phyloP scores from a whole-genome alignment of 805 yeast species.

The Ogataea nitratoaversa region DNA sequence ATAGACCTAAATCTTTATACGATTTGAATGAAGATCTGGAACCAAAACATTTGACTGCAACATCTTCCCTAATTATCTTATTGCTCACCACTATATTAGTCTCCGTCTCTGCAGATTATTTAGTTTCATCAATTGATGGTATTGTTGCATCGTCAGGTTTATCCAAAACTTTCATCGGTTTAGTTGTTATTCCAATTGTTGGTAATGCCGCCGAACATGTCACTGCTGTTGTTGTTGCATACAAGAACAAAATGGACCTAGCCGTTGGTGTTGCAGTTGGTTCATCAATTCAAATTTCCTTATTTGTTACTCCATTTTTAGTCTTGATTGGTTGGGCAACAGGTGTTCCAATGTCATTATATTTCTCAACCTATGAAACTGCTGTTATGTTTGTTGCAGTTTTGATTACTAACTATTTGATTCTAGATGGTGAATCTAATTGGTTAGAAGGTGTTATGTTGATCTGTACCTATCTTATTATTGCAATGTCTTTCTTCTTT shows the following conservation, averaged over 20 bases:
- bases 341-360: conserved; percentile 88
- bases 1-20: conserved; percentile 28
- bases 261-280: conserved; percentile 98
- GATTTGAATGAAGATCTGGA: conserved; percentile 21
- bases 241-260: conserved; percentile 94
- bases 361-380: conserved; percentile 90
- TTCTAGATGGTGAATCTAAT: conserved; percentile 90
- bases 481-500: conserved; percentile 85
- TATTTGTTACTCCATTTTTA: conserved; percentile 93
- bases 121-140: conserved; percentile 90
- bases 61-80: conserved; percentile 52
- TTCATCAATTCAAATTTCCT: conserved; percentile 89
- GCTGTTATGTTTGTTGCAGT: conserved; percentile 88
- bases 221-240: conserved; percentile 91
- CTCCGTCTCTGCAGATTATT: conserved; percentile 86
- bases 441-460: conserved; percentile 98
- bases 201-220: conserved; percentile 99
- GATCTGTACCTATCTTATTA: conserved; percentile 77
- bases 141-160: conserved; percentile 81
- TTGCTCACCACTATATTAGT: conserved; percentile 70
- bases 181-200: conserved; percentile 90
- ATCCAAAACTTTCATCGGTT: conserved; percentile 92
- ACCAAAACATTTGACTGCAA: conserved; percentile 43
- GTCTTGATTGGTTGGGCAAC: conserved; percentile 91
- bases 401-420: conserved; percentile 78